Base-by-base conservation (phyloP, 2,329 filamentous ascomycete genomes). In the Colletotrichum spaethianum region DNA sequence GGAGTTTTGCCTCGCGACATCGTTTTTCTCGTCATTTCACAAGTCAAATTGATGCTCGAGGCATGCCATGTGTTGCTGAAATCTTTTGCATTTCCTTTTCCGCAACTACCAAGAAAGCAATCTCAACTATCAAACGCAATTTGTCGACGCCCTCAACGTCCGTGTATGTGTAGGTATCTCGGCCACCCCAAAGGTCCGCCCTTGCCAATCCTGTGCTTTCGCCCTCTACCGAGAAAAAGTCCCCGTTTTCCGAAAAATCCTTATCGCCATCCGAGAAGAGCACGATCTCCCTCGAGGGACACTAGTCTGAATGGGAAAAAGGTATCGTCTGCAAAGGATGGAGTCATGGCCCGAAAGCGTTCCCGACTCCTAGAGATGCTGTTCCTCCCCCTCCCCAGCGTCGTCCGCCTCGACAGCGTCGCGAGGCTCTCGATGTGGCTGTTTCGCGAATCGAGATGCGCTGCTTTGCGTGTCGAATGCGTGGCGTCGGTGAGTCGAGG, bases 121-220 rank as follows among this genome's bases (percentile, higher is more conserved):
- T 57, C 57, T 66, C 44, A 38, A 63, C 64, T 63, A 42, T 26
- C 66, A 62, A 63, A 73, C 42, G 55, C 61, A 53, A 63, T 52
- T 46, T 61, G 62, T 65, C 73, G 67, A 73, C 73, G 73, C 64
- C 68, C 72, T 65, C 9, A 28, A 63, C 64, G 72, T 72, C 61
- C 67, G 42, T 74, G 60, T 74, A 72, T 63, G 36, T 31, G 36
- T 53, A 63, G 69, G 69, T 72, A 72, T 69, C 59, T 68, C 65
- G 53, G 38, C 52, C 64, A 63, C 44, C 23, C 63, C 56, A 52
- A 59, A 62, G 64, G 50, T 53, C 69, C 57, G 36, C 59, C 65
- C 69, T 46, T 55, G 44, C 69, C 65, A 57, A 59, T 31, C 44
- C 65, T 36, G 28, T 59, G 62, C 61, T 38, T 59, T 72, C 65